phyloP scores from a whole-genome alignment of 495 filamentous ascomycete genomes.

The Lasiosphaeria miniovina region DNA sequence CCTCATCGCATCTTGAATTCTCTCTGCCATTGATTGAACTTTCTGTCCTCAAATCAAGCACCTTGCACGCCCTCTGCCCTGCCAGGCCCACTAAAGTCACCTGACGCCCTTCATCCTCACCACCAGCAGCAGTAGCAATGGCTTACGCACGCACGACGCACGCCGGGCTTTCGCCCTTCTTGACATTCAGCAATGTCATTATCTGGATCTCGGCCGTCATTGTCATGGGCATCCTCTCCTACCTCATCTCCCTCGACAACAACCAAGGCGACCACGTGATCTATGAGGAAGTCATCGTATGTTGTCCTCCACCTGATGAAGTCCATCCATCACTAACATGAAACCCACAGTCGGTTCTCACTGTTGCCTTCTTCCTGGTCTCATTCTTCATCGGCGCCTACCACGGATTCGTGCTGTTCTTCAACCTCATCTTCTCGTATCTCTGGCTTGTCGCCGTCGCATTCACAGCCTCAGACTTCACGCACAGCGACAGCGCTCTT shows the following conservation, averaged over 20 bases:
- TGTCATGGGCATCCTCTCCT: conserved; percentile 58
- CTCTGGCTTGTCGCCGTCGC: conserved; percentile 63
- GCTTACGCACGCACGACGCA: neutral
- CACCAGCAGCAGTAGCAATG: conserved; percentile 1
- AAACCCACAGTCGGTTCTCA: conserved; percentile 45
- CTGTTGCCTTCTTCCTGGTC: conserved; percentile 56
- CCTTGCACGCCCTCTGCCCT: neutral
- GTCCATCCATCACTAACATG: conserved; percentile 9
- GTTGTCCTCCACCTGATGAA: conserved; percentile 18
- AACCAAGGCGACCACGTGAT: conserved; percentile 45
- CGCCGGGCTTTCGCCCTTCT: conserved; percentile 19
- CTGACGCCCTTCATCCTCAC: neutral
- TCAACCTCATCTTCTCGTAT: conserved; percentile 62
- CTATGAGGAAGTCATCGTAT: conserved; percentile 57
- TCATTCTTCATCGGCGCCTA: conserved; percentile 54
- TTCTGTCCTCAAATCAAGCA: neutral
- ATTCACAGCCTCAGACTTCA: conserved; percentile 57
- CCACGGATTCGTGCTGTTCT: conserved; percentile 46
- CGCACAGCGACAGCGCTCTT: conserved; percentile 35
- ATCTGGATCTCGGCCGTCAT: conserved; percentile 58
- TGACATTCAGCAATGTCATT: conserved; percentile 31
- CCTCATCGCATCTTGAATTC: neutral
- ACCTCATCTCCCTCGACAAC: conserved; percentile 43
- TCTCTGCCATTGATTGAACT: neutral
- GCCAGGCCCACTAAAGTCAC: neutral